phyloP scores from a whole-genome alignment of 495 filamentous ascomycete species.

The Penicillium verhagenii region DNA sequence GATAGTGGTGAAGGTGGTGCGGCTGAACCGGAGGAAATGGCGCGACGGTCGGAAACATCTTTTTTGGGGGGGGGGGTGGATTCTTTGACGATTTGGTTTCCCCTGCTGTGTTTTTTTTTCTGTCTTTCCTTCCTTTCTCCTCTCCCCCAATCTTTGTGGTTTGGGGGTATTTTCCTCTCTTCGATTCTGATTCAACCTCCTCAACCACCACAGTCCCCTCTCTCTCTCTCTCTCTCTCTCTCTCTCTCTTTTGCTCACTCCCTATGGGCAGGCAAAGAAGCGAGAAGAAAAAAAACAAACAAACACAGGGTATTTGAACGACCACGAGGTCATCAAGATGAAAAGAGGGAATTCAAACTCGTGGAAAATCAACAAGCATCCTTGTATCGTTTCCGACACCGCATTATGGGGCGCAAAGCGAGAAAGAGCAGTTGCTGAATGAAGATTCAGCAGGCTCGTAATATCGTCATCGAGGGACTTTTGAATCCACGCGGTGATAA shows the following conservation, averaged over 20 bases:
- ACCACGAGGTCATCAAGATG: constrained; percentile 13
- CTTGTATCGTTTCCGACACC: constrained; percentile 52
- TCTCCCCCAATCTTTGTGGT: neutral
- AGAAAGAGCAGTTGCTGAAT: constrained; percentile 18
- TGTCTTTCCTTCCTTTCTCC: neutral
- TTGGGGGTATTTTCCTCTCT: neutral
- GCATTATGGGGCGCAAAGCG: constrained; percentile 39
- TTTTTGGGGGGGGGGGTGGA: neutral
- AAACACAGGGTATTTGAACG: neutral
- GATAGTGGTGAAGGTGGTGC: constrained; percentile 41
- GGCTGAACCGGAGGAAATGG: constrained; percentile 46
- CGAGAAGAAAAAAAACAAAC: neutral
- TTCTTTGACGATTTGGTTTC: neutral
- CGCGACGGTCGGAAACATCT: constrained; percentile 48
- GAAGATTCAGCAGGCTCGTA: constrained; percentile 9
- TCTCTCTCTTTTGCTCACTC: constrained; percentile 4
- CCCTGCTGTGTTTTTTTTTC: neutral
- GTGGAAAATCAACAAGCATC: constrained; percentile 43
- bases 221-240: constrained; percentile 8
- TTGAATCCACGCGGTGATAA: neutral
- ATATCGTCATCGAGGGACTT: constrained; percentile 23
- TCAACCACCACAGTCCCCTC: constrained; percentile 16
- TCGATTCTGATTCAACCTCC: constrained; percentile 5
- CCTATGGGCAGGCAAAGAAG: constrained; percentile 12
- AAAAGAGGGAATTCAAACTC: constrained; percentile 13